Conservation (phyloP, 1,284 basidiomycete species). For the Microbotryum silenes-acaulis region DNA sequence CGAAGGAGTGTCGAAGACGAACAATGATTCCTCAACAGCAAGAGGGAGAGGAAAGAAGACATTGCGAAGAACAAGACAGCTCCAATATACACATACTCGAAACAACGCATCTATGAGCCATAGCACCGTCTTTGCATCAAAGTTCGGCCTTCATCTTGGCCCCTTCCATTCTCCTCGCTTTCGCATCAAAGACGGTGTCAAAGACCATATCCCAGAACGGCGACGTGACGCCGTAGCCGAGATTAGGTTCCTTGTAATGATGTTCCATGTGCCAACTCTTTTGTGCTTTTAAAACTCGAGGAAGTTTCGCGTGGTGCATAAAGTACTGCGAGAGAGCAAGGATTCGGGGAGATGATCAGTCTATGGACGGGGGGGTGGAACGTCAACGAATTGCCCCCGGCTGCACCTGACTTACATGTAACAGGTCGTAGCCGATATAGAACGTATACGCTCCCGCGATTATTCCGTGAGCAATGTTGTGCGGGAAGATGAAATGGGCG, state of each 20-base stretch:
- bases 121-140: no score
- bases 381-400: not conserved
- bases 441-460: constrained; percentile 86
- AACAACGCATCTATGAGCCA: no score
- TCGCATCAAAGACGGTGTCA: constrained; percentile 52
- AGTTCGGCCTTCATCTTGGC: no score
- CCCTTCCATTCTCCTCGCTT: no score
- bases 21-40: no score
- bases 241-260: constrained; percentile 87
- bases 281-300: constrained; percentile 77
- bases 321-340: not conserved
- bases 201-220: constrained; percentile 95
- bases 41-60: no score
- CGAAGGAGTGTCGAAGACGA: no score
- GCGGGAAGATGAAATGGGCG: constrained; percentile 74
- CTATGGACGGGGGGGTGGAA: not conserved
- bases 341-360: not conserved
- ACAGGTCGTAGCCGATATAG: constrained; percentile 44
- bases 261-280: constrained; percentile 99
- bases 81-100: no score
- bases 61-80: no score
- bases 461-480: constrained; percentile 79
- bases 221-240: constrained; percentile 93
- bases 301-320: constrained; percentile 47
- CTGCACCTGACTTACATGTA: constrained; percentile 8